Evolutionary conservation across 1,284 basidiomycete species (phyloP).

Genomic region (Phaffia rhodozyma): DNA sequence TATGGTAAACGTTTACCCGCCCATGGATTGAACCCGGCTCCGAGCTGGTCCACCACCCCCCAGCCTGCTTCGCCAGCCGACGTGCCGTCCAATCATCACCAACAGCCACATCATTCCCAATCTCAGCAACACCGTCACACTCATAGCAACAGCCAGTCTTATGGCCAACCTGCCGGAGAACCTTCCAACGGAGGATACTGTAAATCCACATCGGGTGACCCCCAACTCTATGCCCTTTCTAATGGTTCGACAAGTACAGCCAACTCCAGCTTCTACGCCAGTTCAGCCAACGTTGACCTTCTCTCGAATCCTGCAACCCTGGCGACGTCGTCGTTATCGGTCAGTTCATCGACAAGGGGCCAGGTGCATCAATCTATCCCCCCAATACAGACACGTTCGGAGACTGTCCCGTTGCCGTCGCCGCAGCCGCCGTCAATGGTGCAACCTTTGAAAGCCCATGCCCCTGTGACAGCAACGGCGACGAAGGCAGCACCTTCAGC

Average conservation of each 20-base stretch:
- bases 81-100: slow-evolving; percentile 24
- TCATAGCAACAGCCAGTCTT: slow-evolving; percentile 17
- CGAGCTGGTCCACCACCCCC: not conserved
- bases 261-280: too few species aligned
- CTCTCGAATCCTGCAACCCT: too few species aligned
- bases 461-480: not conserved
- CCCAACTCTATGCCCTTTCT: too few species aligned
- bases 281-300: too few species aligned
- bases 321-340: too few species aligned
- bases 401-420: slow-evolving; percentile 16
- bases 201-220: too few species aligned
- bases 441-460: slow-evolving; percentile 7
- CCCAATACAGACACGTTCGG: slow-evolving; percentile 9
- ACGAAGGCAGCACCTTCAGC: slow-evolving; percentile 6
- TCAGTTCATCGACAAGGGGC: too few species aligned
- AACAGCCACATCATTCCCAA: slow-evolving; percentile 23
- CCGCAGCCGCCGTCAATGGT: not conserved
- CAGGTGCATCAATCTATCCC: not conserved
- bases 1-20: slow-evolving; percentile 29
- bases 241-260: too few species aligned
- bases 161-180: not conserved
- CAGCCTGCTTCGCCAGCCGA: slow-evolving; percentile 3
- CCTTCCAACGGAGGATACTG: not conserved
- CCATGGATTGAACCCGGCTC: slow-evolving; percentile 10
- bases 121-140: slow-evolving; percentile 18